Base-by-base conservation (phyloP, 2,329 filamentous ascomycete genomes). In the Cercospora sp. region DNA sequence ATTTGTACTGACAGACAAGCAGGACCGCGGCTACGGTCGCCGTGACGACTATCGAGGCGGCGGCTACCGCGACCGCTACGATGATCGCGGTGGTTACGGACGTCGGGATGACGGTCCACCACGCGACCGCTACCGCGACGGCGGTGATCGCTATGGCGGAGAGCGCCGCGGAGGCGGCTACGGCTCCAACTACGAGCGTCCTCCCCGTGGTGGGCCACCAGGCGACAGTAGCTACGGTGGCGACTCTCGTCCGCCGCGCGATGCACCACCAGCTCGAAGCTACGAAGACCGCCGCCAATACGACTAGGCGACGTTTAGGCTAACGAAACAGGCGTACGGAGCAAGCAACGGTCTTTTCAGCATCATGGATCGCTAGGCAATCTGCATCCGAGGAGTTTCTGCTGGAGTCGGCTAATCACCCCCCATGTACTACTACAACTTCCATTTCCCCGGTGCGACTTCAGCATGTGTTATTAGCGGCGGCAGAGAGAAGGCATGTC, bases 11-110 rank as follows among this genome's bases (percentile, higher is more conserved):
- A 64, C n/a, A 1, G 30, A 18, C 20, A 3, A 18, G 51, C 64
- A 77, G 75, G 76, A 78, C 67, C 76, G 79, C 67, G 77, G 79
- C 45, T 72, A 75, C 39, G 76, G 75, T 75, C 82, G 83, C 73
- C 81, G 83, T 66, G 83, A 85, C 73, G 82, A 85, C 73, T 80
- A 81, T 66, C 81, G 82, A 76, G 80, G 85, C 68, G 75, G 78
- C 70, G 74, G 75, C 39, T 83, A 82, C 72, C 74, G 83, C 65
- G 83, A 89, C 67, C 88, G 89, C 73, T 86, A 87, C 74, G 89
- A 90, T 70, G 88, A 90, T 68, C 87, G 89, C 76, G 86, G 89
- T 76, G 86, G 89, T 58, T 72, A 74, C 72, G 87, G 89, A 70
- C 86, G 87, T 67, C 86, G 86, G 70, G 84, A 87, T 70, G 83